Evolutionary conservation across 306 rosid genomes (phyloP).

Genomic region (Boehmeria nivea): DNA sequence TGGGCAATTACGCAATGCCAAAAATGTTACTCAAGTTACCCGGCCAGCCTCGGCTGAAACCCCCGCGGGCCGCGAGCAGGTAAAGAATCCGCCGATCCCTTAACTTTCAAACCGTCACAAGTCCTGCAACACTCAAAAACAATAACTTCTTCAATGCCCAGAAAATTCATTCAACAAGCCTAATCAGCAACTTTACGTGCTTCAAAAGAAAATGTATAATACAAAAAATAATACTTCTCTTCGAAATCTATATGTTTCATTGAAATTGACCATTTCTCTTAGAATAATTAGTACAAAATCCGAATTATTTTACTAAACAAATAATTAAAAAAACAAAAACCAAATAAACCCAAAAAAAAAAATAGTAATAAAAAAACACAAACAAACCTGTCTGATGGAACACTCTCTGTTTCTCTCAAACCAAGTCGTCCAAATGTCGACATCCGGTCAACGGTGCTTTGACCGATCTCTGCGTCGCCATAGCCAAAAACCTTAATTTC

Average conservation of each 20-base stretch:
- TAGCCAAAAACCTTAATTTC: not conserved
- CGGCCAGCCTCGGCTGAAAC: slow-evolving; percentile 26
- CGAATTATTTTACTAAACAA: no score
- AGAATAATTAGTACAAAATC: no score
- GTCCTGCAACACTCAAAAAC: slow-evolving; percentile 16
- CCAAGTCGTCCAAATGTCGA: not conserved
- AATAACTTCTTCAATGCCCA: not conserved
- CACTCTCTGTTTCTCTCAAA: slow-evolving; percentile 5
- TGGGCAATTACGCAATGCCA: not conserved
- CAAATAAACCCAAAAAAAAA: no score
- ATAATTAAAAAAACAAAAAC: not conserved
- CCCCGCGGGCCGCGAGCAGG: slow-evolving; percentile 14
- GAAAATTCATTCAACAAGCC: not conserved
- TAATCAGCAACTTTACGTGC: not conserved
- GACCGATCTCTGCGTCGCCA: not conserved
- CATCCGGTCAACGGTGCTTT: not conserved
- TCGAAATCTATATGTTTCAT: no score
- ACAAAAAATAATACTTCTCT: no score
- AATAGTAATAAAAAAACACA: no score
- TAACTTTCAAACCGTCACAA: slow-evolving; percentile 7
- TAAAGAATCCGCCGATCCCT: slow-evolving; percentile 2
- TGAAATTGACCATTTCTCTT: no score
- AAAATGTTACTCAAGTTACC: slow-evolving; percentile 2
- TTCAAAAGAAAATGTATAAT: not conserved
- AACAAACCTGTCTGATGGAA: not conserved